Percentiles rank a stretch among this genome's conserved stretches.
Evolutionary conservation across 2,329 filamentous ascomycete species (phyloP).

Genomic region (Onygenales sp.): DNA sequence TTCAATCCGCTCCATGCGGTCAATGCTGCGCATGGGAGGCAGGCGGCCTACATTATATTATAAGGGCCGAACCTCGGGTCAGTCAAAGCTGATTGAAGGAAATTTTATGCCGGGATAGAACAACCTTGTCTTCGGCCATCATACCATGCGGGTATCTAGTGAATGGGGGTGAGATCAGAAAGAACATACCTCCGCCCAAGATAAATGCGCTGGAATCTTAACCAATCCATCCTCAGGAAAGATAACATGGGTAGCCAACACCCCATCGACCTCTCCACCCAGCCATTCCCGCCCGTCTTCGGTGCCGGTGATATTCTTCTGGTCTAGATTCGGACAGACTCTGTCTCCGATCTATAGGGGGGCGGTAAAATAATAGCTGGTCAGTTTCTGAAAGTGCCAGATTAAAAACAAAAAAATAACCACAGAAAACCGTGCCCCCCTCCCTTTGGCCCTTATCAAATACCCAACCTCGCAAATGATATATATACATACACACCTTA

Average conservation of each 20-base stretch:
- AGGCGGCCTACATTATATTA: no score
- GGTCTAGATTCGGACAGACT: constrained; percentile 31
- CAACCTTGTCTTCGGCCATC: no score
- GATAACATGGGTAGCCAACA: constrained; percentile 33
- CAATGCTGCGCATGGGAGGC: constrained; percentile 32
- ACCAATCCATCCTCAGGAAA: constrained; percentile 31
- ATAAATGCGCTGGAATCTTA: constrained; percentile 29
- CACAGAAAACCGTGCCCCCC: no score
- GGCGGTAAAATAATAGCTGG: no score
- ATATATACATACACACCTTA: no score
- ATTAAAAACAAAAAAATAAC: no score
- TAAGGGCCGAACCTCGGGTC: constrained; percentile 14
- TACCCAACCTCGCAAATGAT: no score
- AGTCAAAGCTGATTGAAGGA: no score
- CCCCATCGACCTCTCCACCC: constrained; percentile 36
- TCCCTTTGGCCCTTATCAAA: constrained; percentile 1
- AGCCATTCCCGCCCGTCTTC: constrained; percentile 32
- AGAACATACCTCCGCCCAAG: constrained; percentile 16
- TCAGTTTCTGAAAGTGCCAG: no score
- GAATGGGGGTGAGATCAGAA: no score
- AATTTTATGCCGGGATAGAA: no score
- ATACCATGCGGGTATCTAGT: no score
- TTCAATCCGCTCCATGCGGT: constrained; percentile 40
- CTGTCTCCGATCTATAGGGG: constrained; percentile 21
- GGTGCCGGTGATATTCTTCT: constrained; percentile 31